Base-by-base conservation (phyloP, 768 basidiomycete genomes). In the Cytidiella melzeri region DNA sequence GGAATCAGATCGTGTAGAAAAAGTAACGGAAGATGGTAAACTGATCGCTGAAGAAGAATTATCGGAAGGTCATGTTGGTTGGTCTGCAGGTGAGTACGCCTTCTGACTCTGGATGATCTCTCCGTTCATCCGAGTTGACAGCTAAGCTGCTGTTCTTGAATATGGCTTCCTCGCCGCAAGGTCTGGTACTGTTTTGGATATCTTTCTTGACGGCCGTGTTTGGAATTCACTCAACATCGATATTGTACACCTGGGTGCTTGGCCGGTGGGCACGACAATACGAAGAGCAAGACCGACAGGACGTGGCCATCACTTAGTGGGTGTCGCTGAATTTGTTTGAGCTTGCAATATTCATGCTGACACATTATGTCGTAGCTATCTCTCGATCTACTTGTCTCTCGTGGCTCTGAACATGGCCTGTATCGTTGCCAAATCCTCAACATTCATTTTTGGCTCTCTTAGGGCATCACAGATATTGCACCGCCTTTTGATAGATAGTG, bases 1-100 rank as follows among this genome's bases (percentile, higher is more conserved):
- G n/a, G 40, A 45, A 18, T n/a, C 19, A 12, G 57, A 57, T 30
- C 28, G 42, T 28, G 51, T 48, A 5, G 51, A 58, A 6, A 57
- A 59, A 47, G 24, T 52, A 1, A 50, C 55, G 24, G 30, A 34
- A 15, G 30, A 34, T 15, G 67, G 68, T 0, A 68, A 69, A 47
- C 59, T 71, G 18, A 59, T 68, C 37, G 59, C 68, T 1, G 63
- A 57, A 11, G 71, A 72, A 52, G 71, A 72, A 53, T 60, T 69
- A 12, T 58, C 63, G 2, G 56, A 63, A 30, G 71, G 71, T 2
- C 67, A 67, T 44, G 58, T 72, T 28, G 59, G 67, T 49, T 67
- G 64, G 67, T 26, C 56, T 13, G 65, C 71, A 3, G 27, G 69
- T 69, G 41, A 30, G 69, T 57, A 1, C 30, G 9, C 30, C 7